phyloP scores from a whole-genome alignment of 129 eudicot species.

The Tagetes patula region DNA sequence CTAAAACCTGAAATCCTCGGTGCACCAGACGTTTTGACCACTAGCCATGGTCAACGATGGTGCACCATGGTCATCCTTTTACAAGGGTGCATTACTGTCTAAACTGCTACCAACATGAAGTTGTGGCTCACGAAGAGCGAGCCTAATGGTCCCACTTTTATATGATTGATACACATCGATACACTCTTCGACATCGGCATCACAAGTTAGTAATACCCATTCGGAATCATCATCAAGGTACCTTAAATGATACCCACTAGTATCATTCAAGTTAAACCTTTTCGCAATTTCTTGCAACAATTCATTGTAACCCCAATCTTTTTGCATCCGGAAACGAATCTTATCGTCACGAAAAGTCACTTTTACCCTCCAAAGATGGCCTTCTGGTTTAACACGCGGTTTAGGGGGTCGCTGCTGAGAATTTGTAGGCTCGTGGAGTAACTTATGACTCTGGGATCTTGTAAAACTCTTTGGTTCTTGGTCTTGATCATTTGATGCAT shows the following conservation, averaged over 20 bases:
- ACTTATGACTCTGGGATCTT: constrained; percentile 61
- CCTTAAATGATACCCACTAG: constrained; percentile 52
- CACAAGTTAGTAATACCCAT: constrained; percentile 87
- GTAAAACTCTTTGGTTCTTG: constrained; percentile 38
- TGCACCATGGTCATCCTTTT: constrained; percentile 24
- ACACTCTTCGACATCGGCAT: constrained; percentile 88
- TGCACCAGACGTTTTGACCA: constrained; percentile 3
- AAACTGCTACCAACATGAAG: constrained; percentile 59
- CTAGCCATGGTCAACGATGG: constrained; percentile 4
- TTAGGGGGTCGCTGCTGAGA: constrained; percentile 37
- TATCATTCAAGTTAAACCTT: constrained; percentile 59
- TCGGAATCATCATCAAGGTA: constrained; percentile 93
- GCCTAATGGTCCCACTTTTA: constrained; percentile 59
- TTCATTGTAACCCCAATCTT: constrained; percentile 56
- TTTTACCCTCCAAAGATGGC: constrained; percentile 54
- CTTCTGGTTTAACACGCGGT: constrained; percentile 30
- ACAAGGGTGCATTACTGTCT: constrained; percentile 55
- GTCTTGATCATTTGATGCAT: constrained; percentile 39
- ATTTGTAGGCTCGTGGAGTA: constrained; percentile 32
- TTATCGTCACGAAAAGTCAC: constrained; percentile 80
- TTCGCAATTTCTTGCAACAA: constrained; percentile 55
- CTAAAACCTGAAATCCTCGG: constrained; percentile 7
- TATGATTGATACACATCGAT: constrained; percentile 61
- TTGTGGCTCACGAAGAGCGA: constrained; percentile 45
- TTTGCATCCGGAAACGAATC: constrained; percentile 70